Base-by-base conservation (phyloP, 1,284 basidiomycete genomes). In the Coriolopsis trogii region DNA sequence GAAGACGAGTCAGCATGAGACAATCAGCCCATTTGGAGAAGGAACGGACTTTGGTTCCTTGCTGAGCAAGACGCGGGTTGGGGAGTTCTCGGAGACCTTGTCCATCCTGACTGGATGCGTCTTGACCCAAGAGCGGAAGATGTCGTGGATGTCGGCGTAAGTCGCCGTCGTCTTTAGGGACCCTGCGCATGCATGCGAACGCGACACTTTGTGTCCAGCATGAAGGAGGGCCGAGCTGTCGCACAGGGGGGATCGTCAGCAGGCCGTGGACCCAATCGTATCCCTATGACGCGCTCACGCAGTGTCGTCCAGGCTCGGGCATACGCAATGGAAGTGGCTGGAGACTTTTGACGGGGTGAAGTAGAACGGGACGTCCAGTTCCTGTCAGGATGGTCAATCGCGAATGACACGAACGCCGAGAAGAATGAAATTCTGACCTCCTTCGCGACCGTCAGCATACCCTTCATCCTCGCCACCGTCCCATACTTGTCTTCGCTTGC, bases 131-230 rank as follows among this genome's bases (percentile, higher is more conserved):
- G 84, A 84, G 4, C 95, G 82, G 67, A 89, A 85, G 39, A 98
- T 74, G 67, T 97, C 95, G 65, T 91, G 84, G 3, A 98, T 68
- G 57, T 90, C 86, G 23, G 73, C 68, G 29, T 85, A 78, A 1
- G 87, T 78, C 1, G 94, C 95, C 29, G 85, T 80, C 6, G 96
- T 98, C 76, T 99, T 99, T 58, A 99, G 70, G 2, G 93, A 96
- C 0, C 96, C 96, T 0, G 93, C 73, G 18, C 79, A 79, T 0
- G 94, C 93, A 70, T 98, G 96, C 0, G 94, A 96, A 15, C 96
- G 85, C 5, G 94, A 96, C 29, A 97, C 81, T 45, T 81, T 71
- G 72, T 92, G 85, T 2, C 93, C 93, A 2, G 84, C 92, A 61
- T 98, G 86, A 4, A 98, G 79, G 18, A 99, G 75, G 1, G 93